phyloP scores from a whole-genome alignment of 352 stramenopile species.

The Globisporangium takayamanum region DNA sequence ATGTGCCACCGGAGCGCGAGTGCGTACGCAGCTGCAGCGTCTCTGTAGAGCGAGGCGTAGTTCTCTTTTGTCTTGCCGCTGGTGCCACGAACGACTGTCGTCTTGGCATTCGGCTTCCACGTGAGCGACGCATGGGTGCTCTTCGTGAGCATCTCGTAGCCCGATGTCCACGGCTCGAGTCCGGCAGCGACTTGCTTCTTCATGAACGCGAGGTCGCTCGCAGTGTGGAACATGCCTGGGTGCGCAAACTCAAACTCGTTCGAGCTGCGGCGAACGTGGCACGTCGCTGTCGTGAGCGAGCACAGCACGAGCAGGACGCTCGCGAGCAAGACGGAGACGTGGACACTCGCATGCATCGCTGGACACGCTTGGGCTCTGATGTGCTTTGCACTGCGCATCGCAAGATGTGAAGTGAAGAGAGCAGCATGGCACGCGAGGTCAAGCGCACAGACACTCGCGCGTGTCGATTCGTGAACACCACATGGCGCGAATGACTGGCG shows the following conservation, averaged over 20 bases:
- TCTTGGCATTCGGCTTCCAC: constrained; percentile 8
- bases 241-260: constrained; percentile 5
- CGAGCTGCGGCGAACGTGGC: constrained; percentile 6
- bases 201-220: constrained; percentile 12
- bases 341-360: too few species aligned
- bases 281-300: constrained; percentile 2
- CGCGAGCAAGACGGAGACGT: too few species aligned
- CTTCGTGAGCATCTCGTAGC: constrained; percentile 14
- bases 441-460: too few species aligned
- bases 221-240: constrained; percentile 16
- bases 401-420: too few species aligned
- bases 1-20: constrained; percentile 17
- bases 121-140: constrained; percentile 11
- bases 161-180: constrained; percentile 17
- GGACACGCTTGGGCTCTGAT: too few species aligned
- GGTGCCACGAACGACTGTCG: constrained; percentile 10
- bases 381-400: too few species aligned
- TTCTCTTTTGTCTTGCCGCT: constrained; percentile 13
- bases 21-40: constrained; percentile 15
- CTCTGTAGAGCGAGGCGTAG: constrained; percentile 13
- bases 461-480: too few species aligned
- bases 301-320: neutral
- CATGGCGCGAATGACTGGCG: too few species aligned
- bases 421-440: too few species aligned
- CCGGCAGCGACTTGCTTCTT: constrained; percentile 10